Evolutionary conservation across 345 rosid genomes (phyloP), one percentile per base, ranked within the genome.

Genomic region (Pugionium dolabratum): DNA sequence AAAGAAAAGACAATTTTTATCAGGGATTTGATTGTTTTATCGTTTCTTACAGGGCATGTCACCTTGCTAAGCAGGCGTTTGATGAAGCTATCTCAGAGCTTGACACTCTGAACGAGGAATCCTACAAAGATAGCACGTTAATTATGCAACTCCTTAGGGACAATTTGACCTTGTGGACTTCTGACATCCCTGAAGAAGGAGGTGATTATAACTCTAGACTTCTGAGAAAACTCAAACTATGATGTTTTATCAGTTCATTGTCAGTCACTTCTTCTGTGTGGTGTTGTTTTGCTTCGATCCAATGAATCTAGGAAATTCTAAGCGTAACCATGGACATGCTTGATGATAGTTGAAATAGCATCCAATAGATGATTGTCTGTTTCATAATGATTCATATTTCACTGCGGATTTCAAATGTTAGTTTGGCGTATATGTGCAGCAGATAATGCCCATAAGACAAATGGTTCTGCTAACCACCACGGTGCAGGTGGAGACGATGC

Each of bases 111-210:
- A 79, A 79, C 32, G 92, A 86, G 79, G 89, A 84, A 59, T 86
- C 92, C 34, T 86, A 84, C 76, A 86, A 86, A 57, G 93, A 86
- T 55, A 86, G 89, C 82, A 86, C 89, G 33, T 75, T 86, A 69
- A 86, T 86, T 55, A 79, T 86, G 93, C 93, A 84, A 59, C 89
- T 86, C 48, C 70, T 84, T 32, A 79, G 93, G 76, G 93, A 86
- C 76, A 86, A 86, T 72, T 85, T 86, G 62, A 81, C 87, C 65
- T 70, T 86, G 59, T 86, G 93, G 93, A 82, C 93, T 57, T 81
- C 89, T 67, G 87, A 84, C 76, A 82, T 84, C 63, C 78, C 83
- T 0, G 93, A 86, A 68, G 87, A 84, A 73, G 92, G 87, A 72
- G 85, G 87, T 86, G 36, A 80, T 46, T 11, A 36, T 75, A 28